Conservation (phyloP, 768 basidiomycete genomes). For the Lactarius tabidus region DNA sequence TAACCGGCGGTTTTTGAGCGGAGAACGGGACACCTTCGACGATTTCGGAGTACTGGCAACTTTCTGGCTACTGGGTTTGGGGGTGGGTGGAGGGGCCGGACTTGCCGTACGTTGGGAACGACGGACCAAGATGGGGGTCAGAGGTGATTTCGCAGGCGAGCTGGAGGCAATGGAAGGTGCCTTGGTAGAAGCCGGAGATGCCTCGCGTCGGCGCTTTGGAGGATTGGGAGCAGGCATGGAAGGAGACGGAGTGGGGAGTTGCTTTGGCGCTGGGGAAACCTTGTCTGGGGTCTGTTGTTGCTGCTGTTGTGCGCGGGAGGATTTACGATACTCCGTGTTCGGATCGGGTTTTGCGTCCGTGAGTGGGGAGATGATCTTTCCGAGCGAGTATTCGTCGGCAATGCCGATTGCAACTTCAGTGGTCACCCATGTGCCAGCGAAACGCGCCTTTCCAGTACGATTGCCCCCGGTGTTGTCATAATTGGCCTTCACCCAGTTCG, state of each 20-base stretch:
- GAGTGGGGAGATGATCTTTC: slow-evolving; percentile 57
- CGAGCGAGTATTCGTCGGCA: slow-evolving; percentile 63
- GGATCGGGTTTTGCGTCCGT: slow-evolving; percentile 76
- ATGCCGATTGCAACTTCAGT: slow-evolving; percentile 61
- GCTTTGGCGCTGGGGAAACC: slow-evolving; percentile 24
- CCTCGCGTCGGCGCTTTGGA: slow-evolving; percentile 48
- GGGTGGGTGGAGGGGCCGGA: slow-evolving; percentile 37
- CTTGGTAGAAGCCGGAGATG: slow-evolving; percentile 53
- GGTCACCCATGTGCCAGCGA: slow-evolving; percentile 88
- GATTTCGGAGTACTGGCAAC: slow-evolving; percentile 35
- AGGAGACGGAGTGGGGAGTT: slow-evolving; percentile 35
- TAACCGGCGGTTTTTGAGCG: slow-evolving; percentile 36
- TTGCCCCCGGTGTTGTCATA: slow-evolving; percentile 79
- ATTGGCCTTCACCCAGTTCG: slow-evolving; percentile 76
- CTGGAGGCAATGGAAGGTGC: slow-evolving; percentile 37
- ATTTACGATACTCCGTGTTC: slow-evolving; percentile 70
- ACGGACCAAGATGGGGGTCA: slow-evolving; percentile 33
- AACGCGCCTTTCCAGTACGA: slow-evolving; percentile 52
- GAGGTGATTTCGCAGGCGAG: slow-evolving; percentile 21
- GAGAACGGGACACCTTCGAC: slow-evolving; percentile 34
- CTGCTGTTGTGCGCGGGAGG: slow-evolving; percentile 40
- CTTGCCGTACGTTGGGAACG: slow-evolving; percentile 43
- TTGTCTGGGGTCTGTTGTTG: slow-evolving; percentile 31
- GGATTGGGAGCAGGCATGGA: slow-evolving; percentile 35
- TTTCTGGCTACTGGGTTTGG: slow-evolving; percentile 34